A percentile compares a stretch with the other conserved stretches of the same genome.
These are phyloP conservation scores for Paramyrothecium sp. DNA, from an alignment of 2,329 filamentous ascomycete species.

Conservation along the genomic window DNA sequence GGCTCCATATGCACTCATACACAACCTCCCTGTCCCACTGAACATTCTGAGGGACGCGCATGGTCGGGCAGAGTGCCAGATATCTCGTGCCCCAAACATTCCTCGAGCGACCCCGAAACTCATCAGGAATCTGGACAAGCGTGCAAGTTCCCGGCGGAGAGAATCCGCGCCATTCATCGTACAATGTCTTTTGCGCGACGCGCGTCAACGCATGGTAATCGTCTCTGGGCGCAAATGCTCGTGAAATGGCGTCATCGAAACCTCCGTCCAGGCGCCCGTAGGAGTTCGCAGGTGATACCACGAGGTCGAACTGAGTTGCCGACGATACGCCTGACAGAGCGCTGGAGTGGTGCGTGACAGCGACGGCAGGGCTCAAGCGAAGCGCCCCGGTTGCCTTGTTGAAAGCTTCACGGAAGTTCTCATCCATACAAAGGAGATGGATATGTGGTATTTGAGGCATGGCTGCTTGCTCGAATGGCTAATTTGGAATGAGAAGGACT, in stretches of 20 bases:
- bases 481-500: neutral
- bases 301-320: conserved; percentile 38
- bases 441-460: neutral
- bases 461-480: neutral
- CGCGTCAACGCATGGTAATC: conserved; percentile 47
- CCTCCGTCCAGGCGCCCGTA: conserved; percentile 53
- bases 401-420: conserved; percentile 36
- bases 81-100: conserved; percentile 41
- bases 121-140: conserved; percentile 39
- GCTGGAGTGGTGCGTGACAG: conserved; percentile 34
- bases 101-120: conserved; percentile 25
- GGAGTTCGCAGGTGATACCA: conserved; percentile 55
- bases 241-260: conserved; percentile 54
- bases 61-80: conserved; percentile 52
- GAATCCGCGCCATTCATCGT: conserved; percentile 46
- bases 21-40: conserved; percentile 51
- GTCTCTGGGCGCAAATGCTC: conserved; percentile 39
- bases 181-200: conserved; percentile 41
- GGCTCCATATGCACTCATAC: conserved; percentile 52
- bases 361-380: conserved; percentile 26
- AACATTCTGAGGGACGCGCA: conserved; percentile 43
- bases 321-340: conserved; percentile 35
- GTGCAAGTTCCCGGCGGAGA: conserved; percentile 50
- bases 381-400: conserved; percentile 26
- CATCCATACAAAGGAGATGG: neutral